Evolutionary conservation across 495 filamentous ascomycete genomes (phyloP), one percentile per base, ranked within the genome.

Genomic region (Parathielavia hyrcaniae): DNA sequence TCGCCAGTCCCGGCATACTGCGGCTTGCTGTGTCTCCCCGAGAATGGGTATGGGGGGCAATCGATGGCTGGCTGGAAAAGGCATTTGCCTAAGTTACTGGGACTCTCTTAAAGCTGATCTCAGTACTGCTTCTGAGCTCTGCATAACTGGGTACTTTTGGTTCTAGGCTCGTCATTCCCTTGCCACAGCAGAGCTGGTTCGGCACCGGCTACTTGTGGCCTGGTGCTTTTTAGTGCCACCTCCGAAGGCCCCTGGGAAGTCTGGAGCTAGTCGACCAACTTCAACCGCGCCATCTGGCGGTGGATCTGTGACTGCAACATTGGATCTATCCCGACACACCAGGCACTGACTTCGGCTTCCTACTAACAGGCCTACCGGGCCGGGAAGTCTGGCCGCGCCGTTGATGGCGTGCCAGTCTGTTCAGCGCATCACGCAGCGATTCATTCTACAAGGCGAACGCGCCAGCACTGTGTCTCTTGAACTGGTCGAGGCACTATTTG

Each of bases 371-470:
- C 12, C 8, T 2, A 12, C 2, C 20, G 3, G 35, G 44, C 40
- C 35, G 16, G 35, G 43, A 48, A 7, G 17, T 35, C 44, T 40
- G 35, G 53, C 53, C 34, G 10, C 17, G 17, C 11, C 22, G 43
- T 47, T 39, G 39, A 55, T 55, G 53, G 53, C 41, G 41, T 16
- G 41, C n/a, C 17, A 36, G 32, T 16, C n/a, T 38, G 16, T 44
- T 30, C 10, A 47, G 30, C 17, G 4, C 30, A 16, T 19, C 39
- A 50, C 23, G 19, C 13, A 34, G 23, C 20, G 1, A 2, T 20
- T n/a, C 14, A 36, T 2, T 10, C 30, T 26, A 52, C 2, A 11
- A 6, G 13, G 11, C 12, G 4, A 1, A 50, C 45, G 2, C 6
- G 26, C 26, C 45, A 50, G 22, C 51, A 11, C 4, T 22, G 36